Conservation (phyloP, 164 flowering plant species). For the Buxus sempervirens region DNA sequence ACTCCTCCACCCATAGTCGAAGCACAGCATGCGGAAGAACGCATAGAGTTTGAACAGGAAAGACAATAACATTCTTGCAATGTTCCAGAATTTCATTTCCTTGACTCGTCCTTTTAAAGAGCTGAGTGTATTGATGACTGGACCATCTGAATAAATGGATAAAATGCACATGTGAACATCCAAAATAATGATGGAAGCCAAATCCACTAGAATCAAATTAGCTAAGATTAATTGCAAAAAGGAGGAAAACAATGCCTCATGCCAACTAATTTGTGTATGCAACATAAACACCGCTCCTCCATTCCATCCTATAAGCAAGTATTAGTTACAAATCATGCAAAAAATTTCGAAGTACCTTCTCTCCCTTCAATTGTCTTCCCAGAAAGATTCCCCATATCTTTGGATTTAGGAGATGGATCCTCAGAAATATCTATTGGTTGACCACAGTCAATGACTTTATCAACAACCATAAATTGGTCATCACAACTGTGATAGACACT, state of each 20-base stretch:
- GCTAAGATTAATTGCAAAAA: not conserved
- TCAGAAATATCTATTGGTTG: conserved; percentile 18
- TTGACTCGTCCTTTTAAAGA: conserved; percentile 26
- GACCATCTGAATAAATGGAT: conserved; percentile 23
- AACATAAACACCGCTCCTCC: no score
- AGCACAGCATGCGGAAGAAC: conserved; percentile 17
- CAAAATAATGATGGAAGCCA: not conserved
- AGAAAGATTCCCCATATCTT: conserved; percentile 10
- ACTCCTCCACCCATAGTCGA: conserved; percentile 32
- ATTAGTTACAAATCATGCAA: no score
- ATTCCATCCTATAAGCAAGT: not conserved
- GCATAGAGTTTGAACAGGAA: conserved; percentile 33
- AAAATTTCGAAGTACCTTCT: conserved; percentile 26
- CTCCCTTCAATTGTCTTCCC: conserved; percentile 13
- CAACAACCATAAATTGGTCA: conserved; percentile 41
- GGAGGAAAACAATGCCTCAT: no score
- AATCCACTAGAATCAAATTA: not conserved
- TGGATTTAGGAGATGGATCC: conserved; percentile 15
- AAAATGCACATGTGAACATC: not conserved
- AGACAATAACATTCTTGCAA: conserved; percentile 28
- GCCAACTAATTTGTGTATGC: no score
- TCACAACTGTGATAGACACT: conserved; percentile 60
- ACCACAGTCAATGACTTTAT: conserved; percentile 30
- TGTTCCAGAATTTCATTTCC: conserved; percentile 19
- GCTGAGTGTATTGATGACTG: conserved; percentile 18